phyloP scores from a whole-genome alignment of 371 early-diverging fungal genomes.

The Quaeritorhiza haematococci region DNA sequence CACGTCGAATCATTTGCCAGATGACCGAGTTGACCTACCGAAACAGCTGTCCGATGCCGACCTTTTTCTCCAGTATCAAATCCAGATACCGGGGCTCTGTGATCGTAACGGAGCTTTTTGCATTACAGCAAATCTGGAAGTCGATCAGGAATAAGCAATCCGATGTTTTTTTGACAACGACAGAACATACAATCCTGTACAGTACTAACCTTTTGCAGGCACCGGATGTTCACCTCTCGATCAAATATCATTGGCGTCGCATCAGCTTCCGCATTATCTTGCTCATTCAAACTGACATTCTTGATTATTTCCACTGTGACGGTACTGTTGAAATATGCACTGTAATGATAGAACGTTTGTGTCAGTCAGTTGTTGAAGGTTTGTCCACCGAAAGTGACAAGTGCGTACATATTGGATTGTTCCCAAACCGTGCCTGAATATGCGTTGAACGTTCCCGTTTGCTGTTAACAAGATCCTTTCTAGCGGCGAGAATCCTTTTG shows the following conservation, averaged over 20 bases:
- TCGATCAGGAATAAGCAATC: neutral
- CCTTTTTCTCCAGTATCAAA: slow-evolving; percentile 24
- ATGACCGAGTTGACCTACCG: too few relatives aligned
- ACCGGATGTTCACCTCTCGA: slow-evolving; percentile 23
- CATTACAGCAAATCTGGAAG: slow-evolving; percentile 28
- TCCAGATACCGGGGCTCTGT: slow-evolving; percentile 15
- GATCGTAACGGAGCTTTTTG: slow-evolving; percentile 30
- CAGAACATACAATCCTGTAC: neutral
- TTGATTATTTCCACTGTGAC: slow-evolving; percentile 33
- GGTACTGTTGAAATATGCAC: slow-evolving; percentile 38
- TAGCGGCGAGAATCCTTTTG: slow-evolving; percentile 27
- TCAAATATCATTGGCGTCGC: slow-evolving; percentile 15
- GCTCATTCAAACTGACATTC: slow-evolving; percentile 14
- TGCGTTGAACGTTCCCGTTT: slow-evolving; percentile 46
- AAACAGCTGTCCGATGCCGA: slow-evolving; percentile 48
- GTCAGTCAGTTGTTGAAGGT: neutral
- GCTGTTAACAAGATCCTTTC: slow-evolving; percentile 43
- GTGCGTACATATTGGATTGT: neutral
- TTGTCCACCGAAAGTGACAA: neutral
- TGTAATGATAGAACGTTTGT: neutral
- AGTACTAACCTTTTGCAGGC: slow-evolving; percentile 11
- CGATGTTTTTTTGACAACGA: neutral
- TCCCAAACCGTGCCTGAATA: slow-evolving; percentile 22
- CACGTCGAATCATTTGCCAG: too few relatives aligned
- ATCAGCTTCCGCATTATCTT: neutral